Evolutionary conservation across 2,329 filamentous ascomycete species (phyloP).

Genomic region (Exutisphaerella laricina): DNA sequence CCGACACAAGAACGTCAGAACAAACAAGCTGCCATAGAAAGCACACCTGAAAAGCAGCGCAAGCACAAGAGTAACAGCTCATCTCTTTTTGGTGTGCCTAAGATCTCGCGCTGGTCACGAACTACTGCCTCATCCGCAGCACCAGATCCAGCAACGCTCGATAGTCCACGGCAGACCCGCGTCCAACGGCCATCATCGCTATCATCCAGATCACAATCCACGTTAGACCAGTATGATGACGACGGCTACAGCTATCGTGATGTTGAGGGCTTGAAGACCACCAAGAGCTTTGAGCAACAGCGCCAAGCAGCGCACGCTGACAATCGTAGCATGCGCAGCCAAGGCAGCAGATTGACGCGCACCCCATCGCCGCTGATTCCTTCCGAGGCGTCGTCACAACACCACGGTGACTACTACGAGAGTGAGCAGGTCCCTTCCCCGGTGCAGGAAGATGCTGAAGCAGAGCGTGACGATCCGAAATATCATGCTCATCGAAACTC

Average conservation of each 20-base stretch:
- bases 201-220: constrained; percentile 73
- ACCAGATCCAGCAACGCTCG: constrained; percentile 27
- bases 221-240: constrained; percentile 56
- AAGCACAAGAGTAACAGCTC: constrained; percentile 86
- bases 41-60: constrained; percentile 68
- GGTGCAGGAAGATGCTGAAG: constrained; percentile 26
- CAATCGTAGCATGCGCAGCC: constrained; percentile 33
- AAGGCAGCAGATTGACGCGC: constrained; percentile 31
- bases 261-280: constrained; percentile 49
- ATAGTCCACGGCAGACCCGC: constrained; percentile 26
- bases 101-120: constrained; percentile 95
- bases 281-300: constrained; percentile 23
- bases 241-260: constrained; percentile 51
- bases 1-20: constrained; percentile 51
- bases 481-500: constrained; percentile 79
- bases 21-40: constrained; percentile 49
- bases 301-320: constrained; percentile 19
- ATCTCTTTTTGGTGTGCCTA: constrained; percentile 66
- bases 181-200: constrained; percentile 51
- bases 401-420: constrained; percentile 17
- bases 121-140: constrained; percentile 86
- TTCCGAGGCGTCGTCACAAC: constrained; percentile 43
- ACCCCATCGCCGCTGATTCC: constrained; percentile 51
- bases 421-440: constrained; percentile 20
- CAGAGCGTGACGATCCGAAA: constrained; percentile 58